Conservation (phyloP, 2,329 filamentous ascomycete genomes). For the Talaromyces sp. region DNA sequence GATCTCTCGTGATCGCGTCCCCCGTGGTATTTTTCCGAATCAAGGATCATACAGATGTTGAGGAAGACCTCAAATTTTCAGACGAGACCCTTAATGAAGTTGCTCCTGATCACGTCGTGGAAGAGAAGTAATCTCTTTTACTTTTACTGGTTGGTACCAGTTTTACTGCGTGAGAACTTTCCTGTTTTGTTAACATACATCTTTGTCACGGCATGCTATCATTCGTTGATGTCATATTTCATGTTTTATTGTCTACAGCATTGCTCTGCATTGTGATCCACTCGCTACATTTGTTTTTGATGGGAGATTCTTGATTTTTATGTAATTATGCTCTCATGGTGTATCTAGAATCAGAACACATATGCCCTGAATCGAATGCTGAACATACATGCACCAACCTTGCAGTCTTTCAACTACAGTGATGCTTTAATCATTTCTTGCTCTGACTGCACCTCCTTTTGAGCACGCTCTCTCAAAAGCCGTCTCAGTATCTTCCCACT, state of each 20-base stretch:
- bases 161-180: too few species aligned
- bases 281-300: background rate
- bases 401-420: background rate
- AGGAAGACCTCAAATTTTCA: conserved; percentile 79
- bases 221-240: background rate
- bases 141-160: too few species aligned
- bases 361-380: background rate
- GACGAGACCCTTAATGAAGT: conserved; percentile 65
- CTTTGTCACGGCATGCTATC: background rate
- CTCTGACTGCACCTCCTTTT: conserved; percentile 15
- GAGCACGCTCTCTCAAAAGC: conserved; percentile 54
- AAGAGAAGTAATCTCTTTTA: background rate
- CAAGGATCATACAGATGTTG: conserved; percentile 73
- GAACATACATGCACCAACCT: background rate
- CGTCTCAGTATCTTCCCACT: conserved; percentile 59
- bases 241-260: background rate
- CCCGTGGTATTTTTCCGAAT: conserved; percentile 78
- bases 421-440: conserved; percentile 5
- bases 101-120: background rate
- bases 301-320: background rate
- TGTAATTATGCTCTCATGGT: background rate
- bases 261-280: background rate
- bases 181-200: background rate
- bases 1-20: conserved; percentile 70
- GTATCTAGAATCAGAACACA: background rate